Evolutionary conservation across 2,329 filamentous ascomycete genomes (phyloP).

Genomic region (Rhytidhysteron rufulum): DNA sequence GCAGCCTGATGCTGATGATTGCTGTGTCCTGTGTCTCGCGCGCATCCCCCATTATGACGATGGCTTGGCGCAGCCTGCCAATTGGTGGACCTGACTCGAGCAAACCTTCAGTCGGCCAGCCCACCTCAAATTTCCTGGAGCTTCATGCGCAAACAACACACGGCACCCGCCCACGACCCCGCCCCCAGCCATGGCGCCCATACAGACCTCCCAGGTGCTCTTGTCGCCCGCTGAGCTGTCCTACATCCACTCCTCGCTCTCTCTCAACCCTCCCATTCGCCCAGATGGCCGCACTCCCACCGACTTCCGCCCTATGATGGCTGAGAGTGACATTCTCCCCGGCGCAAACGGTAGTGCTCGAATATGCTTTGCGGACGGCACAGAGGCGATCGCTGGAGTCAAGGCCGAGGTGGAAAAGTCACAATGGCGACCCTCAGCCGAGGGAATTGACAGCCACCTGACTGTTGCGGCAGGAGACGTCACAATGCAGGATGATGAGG

Average conservation of each 20-base stretch:
- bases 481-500: constrained; percentile 38
- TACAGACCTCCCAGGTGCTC: constrained; percentile 55
- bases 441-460: constrained; percentile 21
- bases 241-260: constrained; percentile 86
- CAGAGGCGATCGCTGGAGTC: constrained; percentile 90
- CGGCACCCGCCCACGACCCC: constrained; percentile 9
- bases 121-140: constrained; percentile 3
- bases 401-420: constrained; percentile 92
- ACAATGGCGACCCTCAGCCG: constrained; percentile 21
- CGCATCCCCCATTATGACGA: too few species aligned
- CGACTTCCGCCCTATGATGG: constrained; percentile 86
- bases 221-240: constrained; percentile 95
- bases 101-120: constrained; percentile 6
- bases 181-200: constrained; percentile 28
- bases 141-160: constrained; percentile 5
- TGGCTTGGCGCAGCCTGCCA: too few species aligned
- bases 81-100: too few species aligned
- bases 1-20: too few species aligned
- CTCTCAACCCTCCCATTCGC: constrained; percentile 76
- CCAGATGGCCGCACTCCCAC: constrained; percentile 77
- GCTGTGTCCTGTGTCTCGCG: too few species aligned
- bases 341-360: constrained; percentile 88
- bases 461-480: constrained; percentile 30
- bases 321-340: constrained; percentile 86
- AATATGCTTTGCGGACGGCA: constrained; percentile 91